Base-by-base conservation (phyloP, 2,329 filamentous ascomycete species). In the Cercospora sp. region DNA sequence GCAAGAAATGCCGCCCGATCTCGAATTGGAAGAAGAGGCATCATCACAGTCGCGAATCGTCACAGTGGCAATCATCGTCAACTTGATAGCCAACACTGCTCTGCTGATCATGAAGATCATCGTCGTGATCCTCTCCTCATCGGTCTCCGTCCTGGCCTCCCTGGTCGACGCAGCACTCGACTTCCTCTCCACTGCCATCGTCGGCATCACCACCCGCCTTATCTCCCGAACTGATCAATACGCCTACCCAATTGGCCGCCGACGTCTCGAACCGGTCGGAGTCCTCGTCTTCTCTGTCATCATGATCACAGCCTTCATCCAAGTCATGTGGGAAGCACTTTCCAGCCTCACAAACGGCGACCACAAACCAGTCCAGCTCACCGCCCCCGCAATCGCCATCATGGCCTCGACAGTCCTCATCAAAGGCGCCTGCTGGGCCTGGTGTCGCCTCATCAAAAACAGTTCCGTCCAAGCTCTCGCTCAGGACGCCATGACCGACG, bases 61-160 rank as follows among this genome's bases (percentile, higher is more conserved):
- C 60, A 90, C 89, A n/a, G 76, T 95, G 20, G 94, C 94, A 51
- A 95, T 98, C 75, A 94, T 93, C 78, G 81, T 96, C 78, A 97
- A 96, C 77, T 86, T 96, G 60, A 80, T 86, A 23, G 93, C 93
- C 67, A 97, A 97, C 77, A 83, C 88, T 2, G 81, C 92, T 53
- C 84, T 96, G 1, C 85, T 96, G 3, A 85, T 86, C 6, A 87
- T 92, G 68, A 96, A 97, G 78, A 87, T 93, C 61, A 85, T 87
- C 45, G 92, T 95, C 62, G 89, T 94, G 48, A 77, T 92, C 36
- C 87, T 92, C 62, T 93, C 93, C 0, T 91, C 89, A 20, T 94
- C 91, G 57, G 89, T 95, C 77, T 94, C 91, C 4, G 91, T 94
- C 12, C 83, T 94, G 45, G 92, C 92, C 20, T 91, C 88, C 75